Base-by-base conservation (phyloP, 192 early-diverging fungal species). In the Coemansia sp. region DNA sequence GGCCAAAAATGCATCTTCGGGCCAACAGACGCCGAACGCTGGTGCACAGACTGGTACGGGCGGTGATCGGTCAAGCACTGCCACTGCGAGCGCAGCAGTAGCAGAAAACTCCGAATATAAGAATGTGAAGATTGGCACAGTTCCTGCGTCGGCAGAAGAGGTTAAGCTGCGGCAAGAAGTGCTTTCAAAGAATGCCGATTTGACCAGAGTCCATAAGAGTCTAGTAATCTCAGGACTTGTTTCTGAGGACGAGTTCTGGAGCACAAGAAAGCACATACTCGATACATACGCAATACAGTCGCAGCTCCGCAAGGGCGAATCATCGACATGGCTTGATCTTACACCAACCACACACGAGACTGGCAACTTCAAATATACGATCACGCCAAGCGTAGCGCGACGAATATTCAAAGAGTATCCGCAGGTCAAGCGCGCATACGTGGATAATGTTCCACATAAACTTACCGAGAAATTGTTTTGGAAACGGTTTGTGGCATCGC, bases 191-290 rank as follows among this genome's bases (percentile, higher is more conserved):
- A 88, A 89, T 67, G 74, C 76, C 58, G 90, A 92, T 7, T 73
- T 94, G 9, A 76, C 82, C 19, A 77, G 73, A 38, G 76, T 96
- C 9, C 92, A 94, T 76, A 81, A 78, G 62, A 91, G 90, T 25
- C 72, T 97, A 49, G 93, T 96, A 5, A 67, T 91, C 7, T 73
- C 84, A 0, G 88, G 87, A 23, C 78, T 87, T n/a, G 80, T 97
- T 3, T 73, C 82, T 6, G 96, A 98, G 68, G 91, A 95, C 58
- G 96, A 98, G 57, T 98, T 98, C 60, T 98, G 96, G 96, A 86
- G 88, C 54, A 87, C 84, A 48, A 80, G 91, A n/a, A 75, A 78
- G 71, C 75, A 92, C 56, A 67, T 92, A 30, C 77, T 94, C 47
- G 81, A 84, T 61, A 91, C 91, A 61, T 87, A 94, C 61, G 82